Base-by-base conservation (phyloP, 768 basidiomycete genomes). In the Sistotremastrum suecicum region DNA sequence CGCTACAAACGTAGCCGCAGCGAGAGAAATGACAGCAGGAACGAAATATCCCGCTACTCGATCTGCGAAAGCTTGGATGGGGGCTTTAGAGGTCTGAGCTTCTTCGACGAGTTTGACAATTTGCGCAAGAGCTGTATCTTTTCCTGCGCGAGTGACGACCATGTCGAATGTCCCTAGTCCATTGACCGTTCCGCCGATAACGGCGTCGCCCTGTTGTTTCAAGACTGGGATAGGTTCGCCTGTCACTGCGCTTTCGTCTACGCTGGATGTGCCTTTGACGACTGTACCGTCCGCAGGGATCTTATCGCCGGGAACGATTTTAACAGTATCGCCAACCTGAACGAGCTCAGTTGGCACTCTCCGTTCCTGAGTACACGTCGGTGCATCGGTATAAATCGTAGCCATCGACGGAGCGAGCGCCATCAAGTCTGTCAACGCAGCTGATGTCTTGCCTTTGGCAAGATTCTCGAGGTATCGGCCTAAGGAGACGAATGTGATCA, bases 111-210 rank as follows among this genome's bases (percentile, higher is more conserved):
- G 80, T 54, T 80, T 80, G 49, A 98, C 94, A 51, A 99, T 97
- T 64, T 98, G 95, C 3, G 91, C 76, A 7, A 99, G 73, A 0
- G 95, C 91, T 0, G 95, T 97, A 58, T 99, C 91, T 56, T 89
- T 85, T 36, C 95, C 95, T 3, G 95, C 91, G 8, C 91, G 83
- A 1, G 86, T 91, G 55, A 99, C 90, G 33, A 81, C 63, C 83
- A 99, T 91, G 59, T 98, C 89, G 61, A 98, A 87, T 1, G 91
- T 89, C n/a, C 95, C 95, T 6, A 92, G 70, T 3, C 91, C 89
- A 55, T 99, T 99, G 59, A 99, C 79, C 0, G 95, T 98, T 0
- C 95, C 95, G 5, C 95, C 95, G 51, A 98, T 98, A 39, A 98
- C 90, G 37, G 64, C 58, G 56, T 92, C 87, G 3, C 90, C 90